Evolutionary conservation across 352 stramenopile species (phyloP).

Genomic region (Pythium apleroticum): DNA sequence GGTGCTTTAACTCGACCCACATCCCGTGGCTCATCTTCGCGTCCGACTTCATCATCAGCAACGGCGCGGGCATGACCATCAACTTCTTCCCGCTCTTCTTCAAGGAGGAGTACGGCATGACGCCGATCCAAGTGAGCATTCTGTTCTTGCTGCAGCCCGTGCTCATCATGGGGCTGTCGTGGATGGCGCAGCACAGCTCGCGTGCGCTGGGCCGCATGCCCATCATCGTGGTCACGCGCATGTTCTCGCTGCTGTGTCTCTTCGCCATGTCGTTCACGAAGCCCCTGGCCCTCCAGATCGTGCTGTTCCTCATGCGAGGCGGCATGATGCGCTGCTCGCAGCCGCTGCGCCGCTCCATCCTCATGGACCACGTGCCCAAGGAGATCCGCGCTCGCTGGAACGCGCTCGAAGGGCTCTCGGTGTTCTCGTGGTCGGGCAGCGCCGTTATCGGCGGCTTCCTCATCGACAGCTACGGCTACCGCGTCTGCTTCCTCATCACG

Average conservation of each 20-base stretch:
- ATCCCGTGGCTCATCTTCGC: slow-evolving; percentile 70
- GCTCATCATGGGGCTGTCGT: slow-evolving; percentile 67
- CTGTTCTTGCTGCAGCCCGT: slow-evolving; percentile 73
- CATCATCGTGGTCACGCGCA: slow-evolving; percentile 64
- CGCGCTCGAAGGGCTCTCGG: slow-evolving; percentile 67
- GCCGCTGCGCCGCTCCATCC: slow-evolving; percentile 67
- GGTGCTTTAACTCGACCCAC: slow-evolving; percentile 59
- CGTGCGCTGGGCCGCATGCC: slow-evolving; percentile 61
- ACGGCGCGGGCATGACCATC: slow-evolving; percentile 82
- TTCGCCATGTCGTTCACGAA: slow-evolving; percentile 69
- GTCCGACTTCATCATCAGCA: slow-evolving; percentile 86
- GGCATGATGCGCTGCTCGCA: slow-evolving; percentile 87
- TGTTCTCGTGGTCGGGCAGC: slow-evolving; percentile 81
- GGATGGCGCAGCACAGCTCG: slow-evolving; percentile 49
- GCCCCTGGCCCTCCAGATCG: slow-evolving; percentile 59
- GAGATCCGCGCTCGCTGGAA: slow-evolving; percentile 81
- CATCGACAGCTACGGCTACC: slow-evolving; percentile 76
- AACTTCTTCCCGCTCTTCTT: slow-evolving; percentile 89
- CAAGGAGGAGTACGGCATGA: slow-evolving; percentile 76
- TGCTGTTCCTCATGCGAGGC: slow-evolving; percentile 70
- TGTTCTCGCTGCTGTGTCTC: slow-evolving; percentile 55
- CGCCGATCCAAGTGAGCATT: slow-evolving; percentile 70
- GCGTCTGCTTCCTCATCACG: slow-evolving; percentile 81
- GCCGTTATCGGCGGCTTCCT: slow-evolving; percentile 78
- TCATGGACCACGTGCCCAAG: slow-evolving; percentile 84